phyloP scores from a whole-genome alignment of 2,329 filamentous ascomycete species.

The Epichloe bromicola region DNA sequence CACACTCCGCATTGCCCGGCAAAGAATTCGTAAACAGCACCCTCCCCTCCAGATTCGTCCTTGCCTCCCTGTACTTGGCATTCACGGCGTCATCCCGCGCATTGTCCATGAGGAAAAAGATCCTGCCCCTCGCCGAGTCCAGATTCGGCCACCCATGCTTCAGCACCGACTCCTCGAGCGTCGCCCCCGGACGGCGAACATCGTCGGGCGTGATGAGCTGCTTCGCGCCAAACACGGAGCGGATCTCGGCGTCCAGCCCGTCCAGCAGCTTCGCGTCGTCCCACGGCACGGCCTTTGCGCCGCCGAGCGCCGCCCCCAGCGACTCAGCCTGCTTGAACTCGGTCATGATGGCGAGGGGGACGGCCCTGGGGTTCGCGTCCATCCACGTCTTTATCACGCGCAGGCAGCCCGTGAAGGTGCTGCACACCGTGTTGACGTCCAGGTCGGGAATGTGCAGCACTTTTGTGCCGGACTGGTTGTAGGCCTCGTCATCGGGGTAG shows the following conservation, averaged over 20 bases:
- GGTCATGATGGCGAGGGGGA: constrained; percentile 33
- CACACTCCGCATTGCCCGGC: constrained; percentile 30
- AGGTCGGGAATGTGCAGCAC: constrained; percentile 37
- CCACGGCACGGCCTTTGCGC: constrained; percentile 29
- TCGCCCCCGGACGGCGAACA: constrained; percentile 24
- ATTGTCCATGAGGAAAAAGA: constrained; percentile 40
- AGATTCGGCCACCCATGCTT: constrained; percentile 34
- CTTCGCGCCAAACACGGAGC: constrained; percentile 23
- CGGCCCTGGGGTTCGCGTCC: constrained; percentile 26
- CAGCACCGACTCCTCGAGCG: constrained; percentile 33
- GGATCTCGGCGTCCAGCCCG: constrained; percentile 33
- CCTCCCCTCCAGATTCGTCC: constrained; percentile 26
- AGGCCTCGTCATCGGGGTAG: constrained; percentile 23
- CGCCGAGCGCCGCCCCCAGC: constrained; percentile 13
- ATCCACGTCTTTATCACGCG: constrained; percentile 30
- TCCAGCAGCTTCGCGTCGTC: constrained; percentile 26
- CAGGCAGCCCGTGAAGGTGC: constrained; percentile 32
- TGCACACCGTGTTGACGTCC: constrained; percentile 31
- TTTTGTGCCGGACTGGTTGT: constrained; percentile 31
- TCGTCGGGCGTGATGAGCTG: constrained; percentile 35
- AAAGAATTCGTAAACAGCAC: constrained; percentile 35
- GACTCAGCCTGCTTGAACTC: constrained; percentile 30
- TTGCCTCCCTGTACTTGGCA: constrained; percentile 22
- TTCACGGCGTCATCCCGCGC: constrained; percentile 25
- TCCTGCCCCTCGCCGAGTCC: constrained; percentile 27